Evolutionary conservation across 2,329 filamentous ascomycete species (phyloP).

Genomic region (Nothophoma quercina): DNA sequence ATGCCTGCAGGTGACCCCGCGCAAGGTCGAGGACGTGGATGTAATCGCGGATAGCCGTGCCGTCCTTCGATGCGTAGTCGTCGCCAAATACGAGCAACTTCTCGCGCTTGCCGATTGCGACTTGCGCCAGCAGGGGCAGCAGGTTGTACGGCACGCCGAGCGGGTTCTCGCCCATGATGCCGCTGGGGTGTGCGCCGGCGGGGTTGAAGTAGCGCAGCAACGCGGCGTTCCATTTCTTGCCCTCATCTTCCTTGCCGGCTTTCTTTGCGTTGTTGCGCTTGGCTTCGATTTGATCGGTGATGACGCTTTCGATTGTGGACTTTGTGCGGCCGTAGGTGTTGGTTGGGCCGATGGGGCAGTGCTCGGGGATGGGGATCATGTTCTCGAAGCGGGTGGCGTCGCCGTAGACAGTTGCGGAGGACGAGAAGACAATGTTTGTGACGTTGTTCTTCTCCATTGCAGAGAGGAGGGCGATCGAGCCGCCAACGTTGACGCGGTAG

Average conservation of each 20-base stretch:
- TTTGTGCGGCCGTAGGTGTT: constrained; percentile 99
- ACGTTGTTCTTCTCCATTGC: constrained; percentile 92
- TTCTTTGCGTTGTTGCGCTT: constrained; percentile 85
- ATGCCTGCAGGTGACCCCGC: constrained; percentile 82
- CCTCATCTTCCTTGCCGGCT: constrained; percentile 66
- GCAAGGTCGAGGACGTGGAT: constrained; percentile 95
- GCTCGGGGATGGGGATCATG: constrained; percentile 99
- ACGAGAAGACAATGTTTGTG: constrained; percentile 97
- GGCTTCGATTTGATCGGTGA: constrained; percentile 87
- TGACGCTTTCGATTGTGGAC: constrained; percentile 87
- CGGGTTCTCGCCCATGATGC: constrained; percentile 98
- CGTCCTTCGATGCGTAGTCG: constrained; percentile 89
- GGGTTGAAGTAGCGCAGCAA: constrained; percentile 98
- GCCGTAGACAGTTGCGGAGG: constrained; percentile 96
- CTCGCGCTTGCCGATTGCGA: constrained; percentile 92
- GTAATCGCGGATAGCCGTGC: constrained; percentile 96
- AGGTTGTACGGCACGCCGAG: constrained; percentile 96
- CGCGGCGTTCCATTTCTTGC: constrained; percentile 88
- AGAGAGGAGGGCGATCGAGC: constrained; percentile 84
- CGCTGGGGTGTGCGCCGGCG: constrained; percentile 89
- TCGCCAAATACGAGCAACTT: constrained; percentile 95
- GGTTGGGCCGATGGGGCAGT: constrained; percentile 93
- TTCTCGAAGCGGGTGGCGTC: constrained; percentile 94
- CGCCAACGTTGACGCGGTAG: constrained; percentile 95
- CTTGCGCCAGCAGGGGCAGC: constrained; percentile 90